Evolutionary conservation across 2,329 filamentous ascomycete species (phyloP).

Genomic region (Apiospora sp.): DNA sequence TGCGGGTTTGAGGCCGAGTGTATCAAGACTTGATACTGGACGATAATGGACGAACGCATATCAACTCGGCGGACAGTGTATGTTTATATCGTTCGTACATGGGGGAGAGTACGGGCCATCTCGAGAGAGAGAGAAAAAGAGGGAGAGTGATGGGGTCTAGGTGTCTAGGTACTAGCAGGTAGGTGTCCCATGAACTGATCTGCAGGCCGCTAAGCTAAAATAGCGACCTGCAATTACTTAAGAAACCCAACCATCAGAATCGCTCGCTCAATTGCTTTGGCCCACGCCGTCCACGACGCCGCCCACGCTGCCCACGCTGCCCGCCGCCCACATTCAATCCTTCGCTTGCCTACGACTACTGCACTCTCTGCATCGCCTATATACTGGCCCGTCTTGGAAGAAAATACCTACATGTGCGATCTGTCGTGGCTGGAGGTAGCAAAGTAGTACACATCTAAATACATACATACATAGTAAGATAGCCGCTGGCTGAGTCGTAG

Average conservation of each 20-base stretch:
- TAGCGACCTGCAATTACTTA: conserved; percentile 21
- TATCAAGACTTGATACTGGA: neutral
- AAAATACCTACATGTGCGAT: neutral
- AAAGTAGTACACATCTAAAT: neutral
- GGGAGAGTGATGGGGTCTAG: neutral
- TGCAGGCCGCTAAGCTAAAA: conserved; percentile 22
- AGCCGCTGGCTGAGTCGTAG: neutral
- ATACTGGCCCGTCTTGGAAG: neutral
- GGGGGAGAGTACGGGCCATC: neutral
- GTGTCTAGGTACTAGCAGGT: neutral
- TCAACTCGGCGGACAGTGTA: neutral
- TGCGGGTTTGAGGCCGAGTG: neutral
- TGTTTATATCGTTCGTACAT: neutral
- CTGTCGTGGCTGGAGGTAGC: neutral
- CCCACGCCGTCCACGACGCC: neutral
- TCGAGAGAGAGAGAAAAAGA: neutral
- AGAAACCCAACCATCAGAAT: conserved; percentile 19
- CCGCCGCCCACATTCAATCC: neutral
- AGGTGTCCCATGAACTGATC: conserved; percentile 12
- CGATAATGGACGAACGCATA: neutral
- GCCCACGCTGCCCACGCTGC: neutral
- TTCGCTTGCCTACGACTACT: conserved; percentile 10
- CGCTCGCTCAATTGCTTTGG: neutral
- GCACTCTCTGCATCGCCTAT: neutral
- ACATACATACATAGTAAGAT: neutral